These are phyloP conservation scores for Orychophragmus violaceus DNA, from an alignment of 345 rosid species.

Conservation along the genomic window DNA sequence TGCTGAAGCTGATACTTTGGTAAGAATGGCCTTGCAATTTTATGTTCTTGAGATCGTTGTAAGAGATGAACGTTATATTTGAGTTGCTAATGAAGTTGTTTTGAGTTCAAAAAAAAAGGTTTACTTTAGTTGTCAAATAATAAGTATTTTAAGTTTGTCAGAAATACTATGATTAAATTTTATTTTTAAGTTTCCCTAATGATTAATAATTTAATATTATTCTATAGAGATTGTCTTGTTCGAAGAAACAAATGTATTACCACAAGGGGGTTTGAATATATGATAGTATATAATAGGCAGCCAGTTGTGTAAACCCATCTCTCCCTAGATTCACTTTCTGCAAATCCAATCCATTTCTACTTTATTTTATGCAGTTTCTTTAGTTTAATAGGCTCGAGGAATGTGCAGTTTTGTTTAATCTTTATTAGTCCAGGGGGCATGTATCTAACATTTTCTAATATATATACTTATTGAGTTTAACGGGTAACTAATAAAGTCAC, in stretches of 20 bases:
- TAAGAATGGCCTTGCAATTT: too few relatives aligned
- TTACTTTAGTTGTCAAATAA: neutral
- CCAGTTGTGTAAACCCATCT: conserved; percentile 18
- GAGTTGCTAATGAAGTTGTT: too few relatives aligned
- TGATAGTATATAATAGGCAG: conserved; percentile 1
- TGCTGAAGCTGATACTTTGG: too few relatives aligned
- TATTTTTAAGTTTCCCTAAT: neutral
- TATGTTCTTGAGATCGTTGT: too few relatives aligned
- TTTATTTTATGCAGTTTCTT: neutral
- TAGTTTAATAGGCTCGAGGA: conserved; percentile 20
- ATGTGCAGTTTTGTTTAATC: conserved; percentile 14
- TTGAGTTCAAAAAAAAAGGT: too few relatives aligned
- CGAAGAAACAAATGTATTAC: conserved; percentile 9
- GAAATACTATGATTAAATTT: too few relatives aligned
- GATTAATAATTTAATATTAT: neutral
- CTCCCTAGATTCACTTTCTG: conserved; percentile 26
- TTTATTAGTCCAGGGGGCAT: conserved; percentile 21
- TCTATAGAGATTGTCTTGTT: conserved; percentile 10
- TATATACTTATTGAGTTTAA: neutral
- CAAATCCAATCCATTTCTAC: conserved; percentile 23
- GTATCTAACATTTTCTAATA: conserved; percentile 15
- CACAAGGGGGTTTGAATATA: conserved; percentile 18
- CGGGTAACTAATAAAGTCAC: conserved; percentile 9
- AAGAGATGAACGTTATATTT: too few relatives aligned
- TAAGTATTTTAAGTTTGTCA: conserved; percentile 1